Conservation (phyloP, 23 red algal species). For the Gracilariopsis chorda region DNA sequence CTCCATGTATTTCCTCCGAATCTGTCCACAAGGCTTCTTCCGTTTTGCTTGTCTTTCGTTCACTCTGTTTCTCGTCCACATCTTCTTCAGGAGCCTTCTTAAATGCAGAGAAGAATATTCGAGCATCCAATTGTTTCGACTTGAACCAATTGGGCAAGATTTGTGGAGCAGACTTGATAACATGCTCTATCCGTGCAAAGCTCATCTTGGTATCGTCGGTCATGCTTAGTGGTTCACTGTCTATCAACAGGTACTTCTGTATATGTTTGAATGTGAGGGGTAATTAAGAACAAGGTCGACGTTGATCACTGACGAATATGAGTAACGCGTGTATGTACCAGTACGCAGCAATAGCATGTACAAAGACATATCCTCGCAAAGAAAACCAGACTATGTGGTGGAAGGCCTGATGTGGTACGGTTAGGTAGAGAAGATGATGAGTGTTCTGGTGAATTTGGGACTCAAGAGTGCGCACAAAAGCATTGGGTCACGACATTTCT, state of each 20-base stretch:
- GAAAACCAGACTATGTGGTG: background rate
- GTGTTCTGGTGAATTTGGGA: background rate
- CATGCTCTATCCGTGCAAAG: background rate
- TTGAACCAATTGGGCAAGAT: background rate
- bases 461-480: background rate
- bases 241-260: too few species aligned
- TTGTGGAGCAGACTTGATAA: background rate
- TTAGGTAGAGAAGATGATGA: background rate
- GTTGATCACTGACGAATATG: too few species aligned
- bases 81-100: background rate
- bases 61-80: background rate
- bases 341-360: too few species aligned
- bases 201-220: background rate
- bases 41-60: background rate
- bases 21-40: background rate
- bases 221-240: too few species aligned
- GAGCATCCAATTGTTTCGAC: background rate
- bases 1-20: background rate
- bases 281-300: too few species aligned
- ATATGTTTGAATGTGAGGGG: too few species aligned
- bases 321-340: too few species aligned
- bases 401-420: background rate
- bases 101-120: background rate
- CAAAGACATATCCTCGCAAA: too few species aligned
- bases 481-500: conserved; percentile 3